Conservation (phyloP, 2,329 filamentous ascomycete genomes). For the Chrysoporthe austroafricana region DNA sequence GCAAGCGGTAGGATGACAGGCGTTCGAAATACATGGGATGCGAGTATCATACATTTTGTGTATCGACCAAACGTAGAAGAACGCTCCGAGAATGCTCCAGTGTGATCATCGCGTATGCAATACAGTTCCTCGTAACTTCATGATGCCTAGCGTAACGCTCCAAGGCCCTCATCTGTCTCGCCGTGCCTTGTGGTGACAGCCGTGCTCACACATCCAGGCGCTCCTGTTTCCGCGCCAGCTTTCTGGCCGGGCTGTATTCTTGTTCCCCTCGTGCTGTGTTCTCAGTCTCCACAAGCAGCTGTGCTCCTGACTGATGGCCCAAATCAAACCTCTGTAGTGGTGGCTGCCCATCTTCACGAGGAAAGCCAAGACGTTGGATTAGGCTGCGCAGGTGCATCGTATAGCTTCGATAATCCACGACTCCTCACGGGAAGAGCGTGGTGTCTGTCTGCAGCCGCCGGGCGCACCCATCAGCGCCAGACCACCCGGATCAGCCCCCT, state of each 20-base stretch:
- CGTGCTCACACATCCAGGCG: neutral
- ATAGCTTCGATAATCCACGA: neutral
- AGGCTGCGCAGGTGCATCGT: neutral
- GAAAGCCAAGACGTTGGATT: neutral
- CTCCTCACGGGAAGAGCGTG: neutral
- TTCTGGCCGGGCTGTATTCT: neutral
- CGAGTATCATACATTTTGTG: neutral
- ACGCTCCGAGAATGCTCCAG: neutral
- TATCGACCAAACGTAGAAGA: neutral
- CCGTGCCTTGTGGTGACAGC: neutral
- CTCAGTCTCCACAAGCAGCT: neutral
- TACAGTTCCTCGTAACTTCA: neutral
- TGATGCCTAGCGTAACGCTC: neutral
- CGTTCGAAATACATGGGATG: neutral
- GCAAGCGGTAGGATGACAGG: too few species aligned
- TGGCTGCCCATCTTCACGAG: neutral
- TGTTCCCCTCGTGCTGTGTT: neutral
- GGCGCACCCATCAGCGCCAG: constrained; percentile 21
- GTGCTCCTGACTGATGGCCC: neutral
- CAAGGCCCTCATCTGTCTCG: neutral
- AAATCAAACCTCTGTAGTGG: neutral
- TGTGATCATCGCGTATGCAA: neutral
- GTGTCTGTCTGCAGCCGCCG: neutral
- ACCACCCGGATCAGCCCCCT: constrained; percentile 26
- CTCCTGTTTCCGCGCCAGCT: neutral